phyloP scores from a whole-genome alignment of 768 basidiomycete genomes.

The Boletellus emodensis region DNA sequence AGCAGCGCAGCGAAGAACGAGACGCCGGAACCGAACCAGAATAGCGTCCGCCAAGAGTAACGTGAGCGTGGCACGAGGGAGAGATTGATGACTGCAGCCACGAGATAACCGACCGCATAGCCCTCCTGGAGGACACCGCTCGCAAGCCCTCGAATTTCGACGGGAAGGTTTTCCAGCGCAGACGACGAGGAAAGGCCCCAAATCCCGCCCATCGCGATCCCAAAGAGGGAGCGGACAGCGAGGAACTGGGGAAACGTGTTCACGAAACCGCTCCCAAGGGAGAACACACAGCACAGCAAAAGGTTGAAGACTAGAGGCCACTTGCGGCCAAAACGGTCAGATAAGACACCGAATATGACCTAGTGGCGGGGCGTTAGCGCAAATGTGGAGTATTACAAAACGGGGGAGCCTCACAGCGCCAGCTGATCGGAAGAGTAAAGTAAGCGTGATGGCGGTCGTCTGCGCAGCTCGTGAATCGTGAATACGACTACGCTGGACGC shows the following conservation, averaged over 20 bases:
- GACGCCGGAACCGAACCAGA: conserved; percentile 76
- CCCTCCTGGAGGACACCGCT: conserved; percentile 87
- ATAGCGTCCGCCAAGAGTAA: conserved; percentile 68
- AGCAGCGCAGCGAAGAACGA: conserved; percentile 65
- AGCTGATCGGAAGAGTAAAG: conserved; percentile 83
- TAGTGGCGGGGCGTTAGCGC: conserved; percentile 2
- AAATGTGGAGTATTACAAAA: neutral
- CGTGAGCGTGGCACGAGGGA: conserved; percentile 39
- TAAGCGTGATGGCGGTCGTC: conserved; percentile 86
- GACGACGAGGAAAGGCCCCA: conserved; percentile 85
- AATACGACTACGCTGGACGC: neutral
- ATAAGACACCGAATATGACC: conserved; percentile 77
- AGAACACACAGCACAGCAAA: conserved; percentile 62
- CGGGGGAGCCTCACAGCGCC: conserved; percentile 49
- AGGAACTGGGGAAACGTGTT: conserved; percentile 77
- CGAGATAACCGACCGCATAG: conserved; percentile 81
- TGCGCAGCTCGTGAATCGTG: conserved; percentile 11
- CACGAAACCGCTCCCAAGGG: conserved; percentile 79
- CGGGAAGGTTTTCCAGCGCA: conserved; percentile 85
- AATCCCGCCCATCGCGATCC: conserved; percentile 84
- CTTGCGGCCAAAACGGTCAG: conserved; percentile 88
- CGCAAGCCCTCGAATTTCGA: conserved; percentile 79
- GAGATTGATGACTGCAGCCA: conserved; percentile 83
- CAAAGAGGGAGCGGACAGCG: conserved; percentile 77
- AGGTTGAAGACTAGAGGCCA: conserved; percentile 86